phyloP scores from a whole-genome alignment of 1,284 basidiomycete species.

The Agaricales sp. region DNA sequence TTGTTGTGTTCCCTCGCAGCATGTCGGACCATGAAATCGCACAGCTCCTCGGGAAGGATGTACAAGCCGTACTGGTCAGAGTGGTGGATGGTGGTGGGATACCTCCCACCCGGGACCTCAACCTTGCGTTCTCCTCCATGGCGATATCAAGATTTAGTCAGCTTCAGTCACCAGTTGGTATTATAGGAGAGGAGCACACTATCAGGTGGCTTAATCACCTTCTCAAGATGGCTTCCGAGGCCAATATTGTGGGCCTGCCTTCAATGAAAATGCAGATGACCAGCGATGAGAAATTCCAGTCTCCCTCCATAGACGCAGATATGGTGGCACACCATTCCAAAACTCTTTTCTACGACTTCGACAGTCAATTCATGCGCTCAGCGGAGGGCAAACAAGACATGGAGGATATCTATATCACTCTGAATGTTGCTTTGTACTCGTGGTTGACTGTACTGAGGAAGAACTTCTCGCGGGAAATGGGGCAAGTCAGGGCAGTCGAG shows the following conservation, averaged over 20 bases:
- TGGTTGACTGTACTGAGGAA: conserved; percentile 72
- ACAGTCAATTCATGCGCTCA: conserved; percentile 51
- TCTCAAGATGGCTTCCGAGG: conserved; percentile 47
- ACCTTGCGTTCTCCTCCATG: conserved; percentile 64
- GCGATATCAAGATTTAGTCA: conserved; percentile 61
- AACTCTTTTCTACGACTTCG: conserved; percentile 54
- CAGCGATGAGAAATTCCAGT: conserved; percentile 46
- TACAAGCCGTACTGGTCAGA: conserved; percentile 59
- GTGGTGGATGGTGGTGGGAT: conserved; percentile 37
- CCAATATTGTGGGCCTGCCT: conserved; percentile 67
- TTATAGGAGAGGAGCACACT: conserved; percentile 29
- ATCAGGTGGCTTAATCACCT: conserved; percentile 46
- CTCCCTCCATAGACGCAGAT: conserved; percentile 18
- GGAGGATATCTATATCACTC: conserved; percentile 71
- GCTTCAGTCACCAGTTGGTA: conserved; percentile 33
- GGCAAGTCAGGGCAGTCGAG: conserved; percentile 51
- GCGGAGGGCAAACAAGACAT: conserved; percentile 38
- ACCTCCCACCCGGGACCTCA: conserved; percentile 49
- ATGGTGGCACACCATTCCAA: not conserved
- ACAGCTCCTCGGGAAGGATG: conserved; percentile 53
- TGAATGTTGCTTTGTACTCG: conserved; percentile 71
- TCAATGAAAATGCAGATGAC: conserved; percentile 72
- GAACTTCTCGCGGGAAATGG: conserved; percentile 63
- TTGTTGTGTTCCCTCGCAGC: conserved; percentile 67
- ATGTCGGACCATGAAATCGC: conserved; percentile 68